These are phyloP conservation scores for Fusarium sororula DNA, from an alignment of 2,329 filamentous ascomycete species.

Conservation along the genomic window DNA sequence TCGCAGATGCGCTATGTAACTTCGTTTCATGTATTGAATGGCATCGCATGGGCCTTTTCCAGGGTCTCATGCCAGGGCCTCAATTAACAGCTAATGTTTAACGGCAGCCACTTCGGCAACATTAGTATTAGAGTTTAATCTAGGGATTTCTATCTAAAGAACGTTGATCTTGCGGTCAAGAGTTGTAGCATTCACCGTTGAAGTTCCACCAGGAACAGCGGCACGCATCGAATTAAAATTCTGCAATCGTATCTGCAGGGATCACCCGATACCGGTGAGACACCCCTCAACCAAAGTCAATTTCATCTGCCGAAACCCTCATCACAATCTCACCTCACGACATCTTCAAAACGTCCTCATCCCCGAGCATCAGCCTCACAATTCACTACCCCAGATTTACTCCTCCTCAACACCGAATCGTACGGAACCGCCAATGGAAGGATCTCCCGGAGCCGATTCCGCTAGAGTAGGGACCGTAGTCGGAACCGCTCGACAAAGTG, in stretches of 20 bases:
- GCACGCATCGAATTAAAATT: neutral
- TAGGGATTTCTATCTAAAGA: accelerated
- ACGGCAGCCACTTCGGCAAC: accelerated
- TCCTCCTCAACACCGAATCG: neutral
- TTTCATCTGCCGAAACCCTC: neutral
- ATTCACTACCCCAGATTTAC: neutral
- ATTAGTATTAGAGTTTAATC: accelerated
- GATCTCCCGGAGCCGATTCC: constrained; percentile 1
- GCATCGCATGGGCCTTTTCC: neutral
- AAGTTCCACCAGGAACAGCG: neutral
- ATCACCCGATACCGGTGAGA: neutral
- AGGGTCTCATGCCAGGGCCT: neutral
- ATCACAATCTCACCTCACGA: neutral
- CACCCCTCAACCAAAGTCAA: neutral
- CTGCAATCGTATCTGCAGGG: neutral
- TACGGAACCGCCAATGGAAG: neutral
- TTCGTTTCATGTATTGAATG: accelerated
- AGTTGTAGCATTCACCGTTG: accelerated
- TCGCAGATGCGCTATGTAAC: neutral
- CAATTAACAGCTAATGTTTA: accelerated
- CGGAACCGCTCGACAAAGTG: neutral
- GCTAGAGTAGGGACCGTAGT: neutral
- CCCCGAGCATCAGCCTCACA: neutral
- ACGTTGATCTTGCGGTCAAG: neutral
- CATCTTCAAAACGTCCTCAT: neutral